Evolutionary conservation across 169 alveolate genomes (phyloP), one percentile per base, ranked within the genome.

Genomic region (Cryptosporidium viatorum): DNA sequence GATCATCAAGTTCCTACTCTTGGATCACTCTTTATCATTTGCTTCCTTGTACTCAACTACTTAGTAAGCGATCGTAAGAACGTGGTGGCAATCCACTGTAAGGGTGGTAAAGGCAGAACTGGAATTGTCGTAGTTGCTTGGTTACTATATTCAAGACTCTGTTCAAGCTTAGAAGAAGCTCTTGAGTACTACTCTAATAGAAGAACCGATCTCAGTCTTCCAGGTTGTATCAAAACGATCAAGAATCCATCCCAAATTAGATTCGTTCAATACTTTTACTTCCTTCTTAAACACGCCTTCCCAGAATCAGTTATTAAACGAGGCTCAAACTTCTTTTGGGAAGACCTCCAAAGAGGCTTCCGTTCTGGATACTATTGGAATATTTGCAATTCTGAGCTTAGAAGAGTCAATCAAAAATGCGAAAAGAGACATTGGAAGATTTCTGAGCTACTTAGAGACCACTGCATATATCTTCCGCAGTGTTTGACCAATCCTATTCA

Each of bases 51-150:
- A 26, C 75, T 89, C 26, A 69, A 93, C 9, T 95, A 85, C 84
- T 67, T 94, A 48, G 84, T 84, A 59, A 74, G 87, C 71, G 91
- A 94, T 43, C 89, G 91, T 2, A 93, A 93, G 16, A 86, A 87
- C 29, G 94, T 93, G n/a, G 95, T 94, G 14, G 97, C 97, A 8
- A 94, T 95, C 16, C 98, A 95, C 91, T 96, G 98, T 62, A 95
- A 96, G 75, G 98, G 97, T 23, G 98, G 98, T 33, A 96, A 96
- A 92, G 98, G 98, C 37, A 94, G 98, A 91, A 96, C 98, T 16
- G 98, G 98, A 3, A 93, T 96, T 1, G 94, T 95, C 93, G 94
- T 96, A 4, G 93, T 96, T 86, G 94, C 97, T 21, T 95, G 93
- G 91, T 85, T 93, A 71, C 67, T 94, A 29, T 93, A 91, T 75